Evolutionary conservation across 257 asterid species (phyloP), one percentile per base, ranked within the genome.

Genomic region (Ligustrum vulgare): DNA sequence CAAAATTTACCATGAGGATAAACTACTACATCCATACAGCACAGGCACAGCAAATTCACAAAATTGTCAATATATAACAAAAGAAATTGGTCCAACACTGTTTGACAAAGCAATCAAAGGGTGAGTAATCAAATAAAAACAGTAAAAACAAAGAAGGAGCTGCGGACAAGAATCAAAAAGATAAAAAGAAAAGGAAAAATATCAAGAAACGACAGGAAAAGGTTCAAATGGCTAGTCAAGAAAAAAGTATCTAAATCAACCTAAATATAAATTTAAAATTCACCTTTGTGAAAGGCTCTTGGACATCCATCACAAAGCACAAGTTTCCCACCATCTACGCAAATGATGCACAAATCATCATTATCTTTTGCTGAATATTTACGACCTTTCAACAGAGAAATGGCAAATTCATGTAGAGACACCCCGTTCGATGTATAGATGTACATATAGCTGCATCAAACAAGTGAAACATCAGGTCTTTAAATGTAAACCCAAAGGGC

Each of bases 281-380:
- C 79, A 95, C 99, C 99, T 95, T 86, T 95, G 78, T 95, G 99
- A 82, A 95, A 95, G 77, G 99, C 93, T 86, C 97, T 91, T 70
- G 99, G 99, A 84, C 99, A 95, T 78, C 98, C 99, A 88, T 93
- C 97, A 88, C 99, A 95, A 67, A 89, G 97, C 82, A 93, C 97
- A 80, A 95, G 97, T 77, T 88, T 88, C 73, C 99, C 99, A 88
- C 99, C 99, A 90, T 95, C 99, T 22, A 92, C 98, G 72, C 99
- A 95, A 74, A 93, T 93, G 89, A 83, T 87, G 97, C 99, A 95
- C 86, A 95, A 81, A 84, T 93, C 96, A 87, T 92, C 97, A 75
- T 87, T 93, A 79, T 90, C 94, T 76, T 82, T 90, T 16, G 91
- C 84, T 71, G 92, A 64, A 83, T 80, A 83, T 70, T 86, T 90